Conservation (phyloP, 768 basidiomycete genomes). For the Gloeophyllum trabeum region DNA sequence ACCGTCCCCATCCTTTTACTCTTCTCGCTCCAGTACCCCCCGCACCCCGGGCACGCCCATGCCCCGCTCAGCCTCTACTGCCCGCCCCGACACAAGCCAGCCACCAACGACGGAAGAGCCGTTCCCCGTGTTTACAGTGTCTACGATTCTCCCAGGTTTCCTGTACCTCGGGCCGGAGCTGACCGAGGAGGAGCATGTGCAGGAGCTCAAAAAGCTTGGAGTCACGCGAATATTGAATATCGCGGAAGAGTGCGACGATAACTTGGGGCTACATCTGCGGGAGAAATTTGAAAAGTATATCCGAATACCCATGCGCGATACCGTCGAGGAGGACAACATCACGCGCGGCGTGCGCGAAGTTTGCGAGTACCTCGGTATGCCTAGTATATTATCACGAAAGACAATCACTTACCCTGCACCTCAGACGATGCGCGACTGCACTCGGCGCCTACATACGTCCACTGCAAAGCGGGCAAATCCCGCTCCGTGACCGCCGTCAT, state of each 20-base stretch:
- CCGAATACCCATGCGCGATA: slow-evolving; percentile 89
- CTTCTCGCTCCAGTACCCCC: slow-evolving; percentile 17
- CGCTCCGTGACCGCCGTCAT: slow-evolving; percentile 95
- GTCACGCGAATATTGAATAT: slow-evolving; percentile 87
- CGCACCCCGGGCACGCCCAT: slow-evolving; percentile 22
- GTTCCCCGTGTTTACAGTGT: slow-evolving; percentile 65
- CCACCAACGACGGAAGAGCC: slow-evolving; percentile 52
- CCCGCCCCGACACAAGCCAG: slow-evolving; percentile 47
- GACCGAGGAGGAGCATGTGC: slow-evolving; percentile 61
- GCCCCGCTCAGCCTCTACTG: slow-evolving; percentile 53
- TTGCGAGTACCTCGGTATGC: slow-evolving; percentile 79
- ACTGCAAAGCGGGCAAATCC: slow-evolving; percentile 94
- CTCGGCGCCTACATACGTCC: slow-evolving; percentile 84
- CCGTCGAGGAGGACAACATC: slow-evolving; percentile 89
- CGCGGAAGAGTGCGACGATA: slow-evolving; percentile 82
- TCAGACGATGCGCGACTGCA: slow-evolving; percentile 87
- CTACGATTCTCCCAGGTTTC: slow-evolving; percentile 85
- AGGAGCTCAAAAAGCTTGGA: slow-evolving; percentile 61
- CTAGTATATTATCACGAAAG: too few relatives aligned
- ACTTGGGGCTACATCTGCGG: slow-evolving; percentile 57
- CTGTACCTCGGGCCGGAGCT: slow-evolving; percentile 88
- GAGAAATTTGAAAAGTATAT: slow-evolving; percentile 75
- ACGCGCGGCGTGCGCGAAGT: slow-evolving; percentile 71
- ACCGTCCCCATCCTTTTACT: slow-evolving; percentile 15
- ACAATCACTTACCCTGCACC: not conserved